Conservation (phyloP, 768 basidiomycete genomes). For the Baorangia bicolor region DNA sequence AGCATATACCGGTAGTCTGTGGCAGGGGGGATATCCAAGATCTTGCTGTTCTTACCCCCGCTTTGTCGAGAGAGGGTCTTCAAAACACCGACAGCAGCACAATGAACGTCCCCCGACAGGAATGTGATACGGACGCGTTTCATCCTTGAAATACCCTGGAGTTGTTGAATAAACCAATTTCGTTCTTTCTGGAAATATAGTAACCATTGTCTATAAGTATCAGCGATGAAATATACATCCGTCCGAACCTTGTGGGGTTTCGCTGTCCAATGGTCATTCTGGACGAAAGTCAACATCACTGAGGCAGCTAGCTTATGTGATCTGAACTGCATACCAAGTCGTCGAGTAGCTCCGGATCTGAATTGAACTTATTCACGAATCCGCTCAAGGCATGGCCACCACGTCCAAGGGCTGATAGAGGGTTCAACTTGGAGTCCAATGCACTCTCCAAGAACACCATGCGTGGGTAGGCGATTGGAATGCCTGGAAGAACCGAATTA, state of each 20-base stretch:
- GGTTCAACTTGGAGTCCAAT: slow-evolving; percentile 82
- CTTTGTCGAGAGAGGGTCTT: slow-evolving; percentile 52
- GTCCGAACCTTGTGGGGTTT: slow-evolving; percentile 65
- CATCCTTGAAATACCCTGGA: slow-evolving; percentile 67
- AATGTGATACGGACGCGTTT: slow-evolving; percentile 77
- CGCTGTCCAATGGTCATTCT: slow-evolving; percentile 95
- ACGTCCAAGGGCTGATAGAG: slow-evolving; percentile 72
- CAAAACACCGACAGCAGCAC: slow-evolving; percentile 77
- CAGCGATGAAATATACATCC: neutral
- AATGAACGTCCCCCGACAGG: slow-evolving; percentile 92
- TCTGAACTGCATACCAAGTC: slow-evolving; percentile 61
- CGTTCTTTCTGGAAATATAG: slow-evolving; percentile 67
- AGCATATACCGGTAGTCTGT: slow-evolving; percentile 87
- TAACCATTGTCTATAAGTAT: neutral
- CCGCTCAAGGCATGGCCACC: slow-evolving; percentile 68
- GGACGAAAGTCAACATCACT: slow-evolving; percentile 47
- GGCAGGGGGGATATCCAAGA: slow-evolving; percentile 42
- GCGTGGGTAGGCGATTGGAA: slow-evolving; percentile 90
- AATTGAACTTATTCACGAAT: slow-evolving; percentile 88
- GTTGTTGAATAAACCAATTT: slow-evolving; percentile 79
- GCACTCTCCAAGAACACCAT: slow-evolving; percentile 85
- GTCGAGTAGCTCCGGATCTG: slow-evolving; percentile 91
- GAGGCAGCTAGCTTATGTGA: slow-evolving; percentile 25
- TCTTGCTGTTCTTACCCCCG: slow-evolving; percentile 43
- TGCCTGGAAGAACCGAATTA: slow-evolving; percentile 39